Evolutionary conservation across 805 yeast species (phyloP), one percentile per base, ranked within the genome.

Genomic region (Henningerozyma blattae): DNA sequence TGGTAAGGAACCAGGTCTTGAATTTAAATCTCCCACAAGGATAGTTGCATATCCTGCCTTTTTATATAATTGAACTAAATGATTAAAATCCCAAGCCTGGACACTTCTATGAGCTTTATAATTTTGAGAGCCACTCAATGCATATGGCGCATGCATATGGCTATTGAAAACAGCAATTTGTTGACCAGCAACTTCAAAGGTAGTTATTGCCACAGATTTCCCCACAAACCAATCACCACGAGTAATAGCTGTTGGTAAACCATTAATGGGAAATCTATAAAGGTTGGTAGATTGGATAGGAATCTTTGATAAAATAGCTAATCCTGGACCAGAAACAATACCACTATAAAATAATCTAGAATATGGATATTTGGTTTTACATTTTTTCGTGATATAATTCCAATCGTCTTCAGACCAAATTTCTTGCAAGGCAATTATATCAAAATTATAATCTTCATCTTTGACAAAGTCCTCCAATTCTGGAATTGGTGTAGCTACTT

Each of bases 191-290:
- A 50, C 46, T 36, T 62, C 62, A 28, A 91, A 60, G 4, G 74
- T 56, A 0, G 94, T 80, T 3, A 85, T 74, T 1, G 94, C 80
- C 15, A 85, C 72, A 7, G 89, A 70, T 52, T 91, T 91, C 7
- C 98, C 98, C 16, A 91, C 98, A 44, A 72, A 84, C 95, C 96
- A 91, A 54, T 91, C 98, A 25, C 98, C 98, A 38, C 97, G 64
- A 62, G 73, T 79, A 42, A 91, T 78, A 1, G 98, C 98, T 28
- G 85, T 74, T 2, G 97, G 94, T 33, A 95, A 65, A 2, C 98
- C 98, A 54, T 89, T 91, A 40, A 91, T 72, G 0, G 96, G 94
- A 50, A 84, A 91, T 15, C 94, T 62, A 50, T 82, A 80, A 31
- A 91, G 56, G 50, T 80, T 82, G 0, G 95, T 74, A 13, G 76